These are phyloP conservation scores for Betula pendula DNA, from an alignment of 306 rosid species.

Conservation along the genomic window DNA sequence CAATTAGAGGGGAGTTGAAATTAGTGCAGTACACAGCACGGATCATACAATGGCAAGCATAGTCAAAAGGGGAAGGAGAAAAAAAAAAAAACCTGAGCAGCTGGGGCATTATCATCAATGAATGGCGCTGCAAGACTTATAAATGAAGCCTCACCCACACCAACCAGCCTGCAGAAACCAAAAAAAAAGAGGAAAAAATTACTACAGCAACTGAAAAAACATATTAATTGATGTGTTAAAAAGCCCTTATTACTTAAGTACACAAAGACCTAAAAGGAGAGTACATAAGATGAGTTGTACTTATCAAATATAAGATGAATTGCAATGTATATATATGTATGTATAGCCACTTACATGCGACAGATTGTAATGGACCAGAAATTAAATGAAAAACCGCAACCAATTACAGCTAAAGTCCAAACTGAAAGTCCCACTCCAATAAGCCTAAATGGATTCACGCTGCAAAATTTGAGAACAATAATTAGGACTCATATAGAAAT, in stretches of 20 bases:
- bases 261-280: slow-evolving; percentile 14
- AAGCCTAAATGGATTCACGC: slow-evolving; percentile 79
- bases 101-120: slow-evolving; percentile 89
- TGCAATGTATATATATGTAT: not conserved
- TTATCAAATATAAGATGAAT: not conserved
- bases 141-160: slow-evolving; percentile 94
- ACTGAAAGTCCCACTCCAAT: slow-evolving; percentile 83
- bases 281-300: not conserved
- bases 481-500: not conserved
- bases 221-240: slow-evolving; percentile 16
- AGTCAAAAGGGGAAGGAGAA: not conserved
- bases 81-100: slow-evolving; percentile 54
- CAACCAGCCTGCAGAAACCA: slow-evolving; percentile 63
- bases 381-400: slow-evolving; percentile 60
- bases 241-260: slow-evolving; percentile 7
- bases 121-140: slow-evolving; percentile 95
- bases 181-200: slow-evolving; percentile 6
- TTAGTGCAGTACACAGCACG: slow-evolving; percentile 15
- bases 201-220: not conserved
- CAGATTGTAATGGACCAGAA: slow-evolving; percentile 80
- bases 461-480: slow-evolving; percentile 38
- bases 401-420: slow-evolving; percentile 71
- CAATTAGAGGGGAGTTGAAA: not conserved
- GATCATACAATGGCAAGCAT: slow-evolving; percentile 16
- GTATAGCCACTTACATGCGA: slow-evolving; percentile 65